Evolutionary conservation across 192 early-diverging fungal species (phyloP), one percentile per base, ranked within the genome.

Genomic region (Coemansia javaensis): DNA sequence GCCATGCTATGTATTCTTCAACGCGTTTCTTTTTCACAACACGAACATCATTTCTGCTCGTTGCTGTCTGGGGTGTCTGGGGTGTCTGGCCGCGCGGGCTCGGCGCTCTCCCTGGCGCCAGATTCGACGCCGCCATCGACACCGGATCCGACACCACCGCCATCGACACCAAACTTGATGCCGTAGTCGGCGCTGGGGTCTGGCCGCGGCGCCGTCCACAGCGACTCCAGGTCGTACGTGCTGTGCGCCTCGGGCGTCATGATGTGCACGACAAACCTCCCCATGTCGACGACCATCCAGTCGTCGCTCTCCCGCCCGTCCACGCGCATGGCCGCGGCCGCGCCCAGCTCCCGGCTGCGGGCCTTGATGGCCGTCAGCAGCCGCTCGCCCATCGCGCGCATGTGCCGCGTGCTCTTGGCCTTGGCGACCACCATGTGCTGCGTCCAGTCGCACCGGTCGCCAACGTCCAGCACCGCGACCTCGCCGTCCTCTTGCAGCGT

Each of bases 301-400:
- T 73, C 70, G 16, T 73, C 63, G 48, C 70, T 73, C 24, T 73
- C 70, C 32, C 63, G 24, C 17, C 70, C 70, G 49, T 73, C 70
- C 6, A 73, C 70, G 14, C 55, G 55, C 20, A 52, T 61, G 14
- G 28, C 40, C 0, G 17, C 7, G 3, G 48, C 22, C 8, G n/a
- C 3, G 31, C 55, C 54, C 28, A n/a, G 47, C 7, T 17, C 22
- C 28, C 53, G 42, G 24, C 54, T 52, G 18, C 63, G 39, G 20
- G 57, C 53, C 47, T 73, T 73, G 20, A 73, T 73, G 2, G 54
- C 51, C 32, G 40, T 73, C 17, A 66, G 34, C 36, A 73, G 17
- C 13, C 47, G 41, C 50, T 73, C 70, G 0, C 47, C 35, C 48
- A 73, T 56, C n/a, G 70, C 63, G 6, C 55, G 70, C 70, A 73